Percentiles rank a stretch among this genome's conserved stretches.
These are phyloP conservation scores for Climacium dendroides DNA, from an alignment of 225 moss, liverwort and hornwort species.

Conservation along the genomic window DNA sequence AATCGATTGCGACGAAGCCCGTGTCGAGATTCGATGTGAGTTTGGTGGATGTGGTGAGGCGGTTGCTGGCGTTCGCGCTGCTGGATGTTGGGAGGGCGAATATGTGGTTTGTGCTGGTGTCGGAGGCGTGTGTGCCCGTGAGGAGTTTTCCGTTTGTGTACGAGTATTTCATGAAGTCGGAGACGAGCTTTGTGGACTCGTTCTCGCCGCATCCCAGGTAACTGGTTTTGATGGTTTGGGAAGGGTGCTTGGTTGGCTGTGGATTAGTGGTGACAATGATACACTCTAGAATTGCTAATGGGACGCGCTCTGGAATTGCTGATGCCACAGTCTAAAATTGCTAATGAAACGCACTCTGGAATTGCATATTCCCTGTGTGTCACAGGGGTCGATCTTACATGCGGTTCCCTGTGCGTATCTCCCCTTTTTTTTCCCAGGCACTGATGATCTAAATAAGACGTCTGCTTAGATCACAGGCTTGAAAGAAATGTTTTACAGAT, in stretches of 20 bases:
- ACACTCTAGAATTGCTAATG: neutral
- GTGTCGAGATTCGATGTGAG: slow-evolving; percentile 29
- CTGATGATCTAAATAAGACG: neutral
- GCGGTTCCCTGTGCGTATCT: neutral
- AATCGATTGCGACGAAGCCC: neutral
- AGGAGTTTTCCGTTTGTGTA: slow-evolving; percentile 30
- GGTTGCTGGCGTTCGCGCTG: slow-evolving; percentile 42
- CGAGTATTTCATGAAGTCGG: slow-evolving; percentile 30
- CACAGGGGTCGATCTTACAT: neutral
- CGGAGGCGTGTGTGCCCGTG: slow-evolving; percentile 31
- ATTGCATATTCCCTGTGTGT: neutral
- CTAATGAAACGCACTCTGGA: neutral
- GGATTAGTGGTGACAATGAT: neutral
- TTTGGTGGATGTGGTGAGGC: slow-evolving; percentile 26
- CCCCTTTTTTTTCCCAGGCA: neutral
- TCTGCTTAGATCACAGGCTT: neutral
- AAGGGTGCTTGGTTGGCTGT: neutral
- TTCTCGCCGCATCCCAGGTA: neutral
- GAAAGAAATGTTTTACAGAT: neutral
- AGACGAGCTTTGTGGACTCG: slow-evolving; percentile 33
- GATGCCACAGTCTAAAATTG: neutral
- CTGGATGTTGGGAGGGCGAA: slow-evolving; percentile 5
- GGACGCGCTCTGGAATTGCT: neutral
- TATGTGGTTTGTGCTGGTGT: slow-evolving; percentile 35
- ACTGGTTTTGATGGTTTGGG: neutral